Conservation (phyloP, 2,329 filamentous ascomycete species). For the Falciphora oryzae region DNA sequence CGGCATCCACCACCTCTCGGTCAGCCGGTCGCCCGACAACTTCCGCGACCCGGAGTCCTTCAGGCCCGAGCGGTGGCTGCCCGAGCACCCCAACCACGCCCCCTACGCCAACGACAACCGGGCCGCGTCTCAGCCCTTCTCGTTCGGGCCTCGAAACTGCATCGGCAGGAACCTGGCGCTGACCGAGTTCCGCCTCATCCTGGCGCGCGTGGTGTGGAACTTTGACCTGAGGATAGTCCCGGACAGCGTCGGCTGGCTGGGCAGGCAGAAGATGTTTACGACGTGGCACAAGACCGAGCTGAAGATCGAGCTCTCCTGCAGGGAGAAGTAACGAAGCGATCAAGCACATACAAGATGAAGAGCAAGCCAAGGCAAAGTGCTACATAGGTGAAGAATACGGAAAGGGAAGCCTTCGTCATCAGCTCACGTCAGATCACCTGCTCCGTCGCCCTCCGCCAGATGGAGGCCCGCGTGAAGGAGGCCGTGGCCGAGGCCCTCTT, state of each 20-base stretch:
- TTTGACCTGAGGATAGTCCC: slow-evolving; percentile 16
- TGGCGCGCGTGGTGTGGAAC: slow-evolving; percentile 15
- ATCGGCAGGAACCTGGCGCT: slow-evolving; percentile 23
- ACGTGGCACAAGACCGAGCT: slow-evolving; percentile 15
- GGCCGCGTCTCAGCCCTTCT: slow-evolving; percentile 23
- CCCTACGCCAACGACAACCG: slow-evolving; percentile 36
- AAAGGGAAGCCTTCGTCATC: no score
- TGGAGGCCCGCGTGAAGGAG: slow-evolving; percentile 91
- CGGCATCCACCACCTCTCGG: slow-evolving; percentile 19
- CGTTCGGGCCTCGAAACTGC: slow-evolving; percentile 15
- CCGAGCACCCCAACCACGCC: slow-evolving; percentile 21
- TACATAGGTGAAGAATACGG: no score
- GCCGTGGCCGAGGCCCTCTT: slow-evolving; percentile 90
- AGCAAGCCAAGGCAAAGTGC: no score
- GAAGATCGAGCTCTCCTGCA: not conserved
- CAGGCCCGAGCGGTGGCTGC: slow-evolving; percentile 32
- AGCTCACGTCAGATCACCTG: slow-evolving; percentile 95
- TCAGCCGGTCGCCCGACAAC: slow-evolving; percentile 25
- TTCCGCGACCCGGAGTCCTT: slow-evolving; percentile 26
- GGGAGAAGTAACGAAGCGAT: no score
- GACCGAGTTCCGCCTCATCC: slow-evolving; percentile 14
- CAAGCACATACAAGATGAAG: no score
- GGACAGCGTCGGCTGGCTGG: slow-evolving; percentile 13
- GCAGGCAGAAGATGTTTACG: slow-evolving; percentile 13
- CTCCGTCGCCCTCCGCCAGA: slow-evolving; percentile 82